Evolutionary conservation across 1,284 basidiomycete species (phyloP), one percentile per base, ranked within the genome.

Genomic region (Pseudozyma sp.): DNA sequence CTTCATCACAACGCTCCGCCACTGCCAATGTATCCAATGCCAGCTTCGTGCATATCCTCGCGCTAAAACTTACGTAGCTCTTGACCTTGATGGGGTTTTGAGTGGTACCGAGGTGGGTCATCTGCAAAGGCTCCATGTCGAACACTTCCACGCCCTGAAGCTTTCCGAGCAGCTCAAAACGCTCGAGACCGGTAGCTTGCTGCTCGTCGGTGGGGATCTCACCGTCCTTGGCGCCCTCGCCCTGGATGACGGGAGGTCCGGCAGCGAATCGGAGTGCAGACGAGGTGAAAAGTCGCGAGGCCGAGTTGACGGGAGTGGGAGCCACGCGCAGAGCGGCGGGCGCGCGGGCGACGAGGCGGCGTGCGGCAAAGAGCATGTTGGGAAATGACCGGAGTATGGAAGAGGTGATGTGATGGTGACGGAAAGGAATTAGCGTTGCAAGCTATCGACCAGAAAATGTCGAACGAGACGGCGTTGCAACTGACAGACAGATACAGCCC

Each of bases 181-280:
- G 93, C 87, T 97, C 95, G 68, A 97, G 88, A 90, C 96, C 95
- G 77, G 96, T 99, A 33, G 95, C 90, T 87, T 99, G 96, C 79
- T 92, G 88, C 83, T 92, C 88, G 86, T 94, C 92, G 69, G 91
- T 92, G 64, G 94, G 90, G 69, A 94, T 89, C 70, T 90, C 88
- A 75, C 93, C 94, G 13, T 89, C 61, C 86, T 92, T 90, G 79
- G 89, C 89, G 83, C 85, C 94, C 89, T 78, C 88, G 80, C 94
- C 93, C 78, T 88, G 91, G 75, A 94, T 86, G 71, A 90, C 86
- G 61, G 92, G 91, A 57, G 90, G 87, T 24, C 68, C 73, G 39
- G 65, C 67, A 33, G 69, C 64, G 64, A 75, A 70, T 33, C 74
- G 75, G 47, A 75, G 62, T 17, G 76, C 74, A 17, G 81, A 75